Conservation (phyloP, 306 rosid genomes). For the Lotus japonicus region DNA sequence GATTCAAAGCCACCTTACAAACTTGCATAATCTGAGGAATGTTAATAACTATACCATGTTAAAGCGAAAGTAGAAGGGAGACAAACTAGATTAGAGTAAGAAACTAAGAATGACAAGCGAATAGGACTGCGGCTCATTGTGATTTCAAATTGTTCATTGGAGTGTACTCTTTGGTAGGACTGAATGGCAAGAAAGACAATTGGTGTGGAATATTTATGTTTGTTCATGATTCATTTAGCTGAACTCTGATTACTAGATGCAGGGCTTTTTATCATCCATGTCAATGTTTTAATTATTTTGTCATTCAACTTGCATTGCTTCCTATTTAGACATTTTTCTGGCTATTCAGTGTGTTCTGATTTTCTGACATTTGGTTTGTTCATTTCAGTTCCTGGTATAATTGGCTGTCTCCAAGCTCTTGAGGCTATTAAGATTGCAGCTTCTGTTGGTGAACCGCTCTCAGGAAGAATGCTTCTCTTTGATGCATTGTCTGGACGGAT, state of each 20-base stretch:
- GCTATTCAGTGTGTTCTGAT: not conserved
- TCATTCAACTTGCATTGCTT: slow-evolving; percentile 3
- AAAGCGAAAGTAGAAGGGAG: not conserved
- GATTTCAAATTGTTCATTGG: not conserved
- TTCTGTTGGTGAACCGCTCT: slow-evolving; percentile 82
- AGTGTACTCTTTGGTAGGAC: not conserved
- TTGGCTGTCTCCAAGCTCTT: slow-evolving; percentile 95
- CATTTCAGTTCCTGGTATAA: slow-evolving; percentile 88
- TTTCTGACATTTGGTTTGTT: slow-evolving; percentile 1
- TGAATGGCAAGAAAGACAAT: not conserved
- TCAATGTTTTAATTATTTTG: not conserved
- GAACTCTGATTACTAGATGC: not conserved
- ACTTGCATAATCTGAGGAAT: not conserved
- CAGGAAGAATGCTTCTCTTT: slow-evolving; percentile 87
- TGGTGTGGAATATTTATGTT: not conserved
- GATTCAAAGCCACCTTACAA: not conserved
- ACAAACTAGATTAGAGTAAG: not conserved
- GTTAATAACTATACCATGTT: not conserved
- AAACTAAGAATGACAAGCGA: not conserved
- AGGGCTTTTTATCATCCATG: not conserved
- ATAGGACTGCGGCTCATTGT: not conserved
- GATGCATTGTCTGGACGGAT: slow-evolving; percentile 79
- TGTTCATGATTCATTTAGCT: not conserved
- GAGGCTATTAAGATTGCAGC: slow-evolving; percentile 93
- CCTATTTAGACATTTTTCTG: not conserved